These are phyloP conservation scores for Kodamaea nitidulidarum DNA, from an alignment of 805 yeast genomes.

Conservation along the genomic window DNA sequence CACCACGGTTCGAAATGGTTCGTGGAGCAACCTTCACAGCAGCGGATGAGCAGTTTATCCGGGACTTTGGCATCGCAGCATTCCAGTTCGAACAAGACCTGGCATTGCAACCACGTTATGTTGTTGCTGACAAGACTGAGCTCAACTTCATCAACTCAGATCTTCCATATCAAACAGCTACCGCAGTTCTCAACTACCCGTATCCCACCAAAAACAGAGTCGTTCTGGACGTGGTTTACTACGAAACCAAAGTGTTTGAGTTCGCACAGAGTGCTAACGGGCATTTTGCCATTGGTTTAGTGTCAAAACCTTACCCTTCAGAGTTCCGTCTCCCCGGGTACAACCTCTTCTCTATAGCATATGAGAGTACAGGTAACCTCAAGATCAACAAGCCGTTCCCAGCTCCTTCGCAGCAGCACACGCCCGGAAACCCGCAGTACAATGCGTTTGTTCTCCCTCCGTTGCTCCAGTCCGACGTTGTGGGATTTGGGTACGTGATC, in stretches of 20 bases:
- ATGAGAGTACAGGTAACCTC: constrained; percentile 69
- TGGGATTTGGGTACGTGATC: constrained; percentile 52
- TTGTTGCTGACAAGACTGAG: constrained; percentile 40
- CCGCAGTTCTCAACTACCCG: constrained; percentile 37
- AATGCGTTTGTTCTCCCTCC: constrained; percentile 50
- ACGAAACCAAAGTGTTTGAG: constrained; percentile 49
- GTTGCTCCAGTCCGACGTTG: constrained; percentile 48
- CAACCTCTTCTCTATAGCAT: constrained; percentile 62
- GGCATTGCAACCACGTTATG: constrained; percentile 26
- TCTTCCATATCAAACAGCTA: constrained; percentile 36
- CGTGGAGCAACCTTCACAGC: constrained; percentile 31
- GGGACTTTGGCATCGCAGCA: constrained; percentile 37
- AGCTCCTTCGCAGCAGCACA: constrained; percentile 42
- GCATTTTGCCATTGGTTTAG: constrained; percentile 60
- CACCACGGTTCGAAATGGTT: constrained; percentile 28
- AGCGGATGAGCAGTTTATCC: constrained; percentile 15
- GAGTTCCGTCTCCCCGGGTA: constrained; percentile 69
- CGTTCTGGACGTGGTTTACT: constrained; percentile 49
- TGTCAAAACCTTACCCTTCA: constrained; percentile 70
- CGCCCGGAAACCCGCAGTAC: constrained; percentile 35
- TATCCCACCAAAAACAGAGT: constrained; percentile 34
- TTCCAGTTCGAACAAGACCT: constrained; percentile 38
- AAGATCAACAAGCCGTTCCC: constrained; percentile 63
- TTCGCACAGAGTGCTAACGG: constrained; percentile 35
- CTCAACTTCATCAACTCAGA: constrained; percentile 34